Evolutionary conservation across 2,329 filamentous ascomycete species (phyloP), one percentile per base, ranked within the genome.

Genomic region (Magnaporthiopsis incrustans): DNA sequence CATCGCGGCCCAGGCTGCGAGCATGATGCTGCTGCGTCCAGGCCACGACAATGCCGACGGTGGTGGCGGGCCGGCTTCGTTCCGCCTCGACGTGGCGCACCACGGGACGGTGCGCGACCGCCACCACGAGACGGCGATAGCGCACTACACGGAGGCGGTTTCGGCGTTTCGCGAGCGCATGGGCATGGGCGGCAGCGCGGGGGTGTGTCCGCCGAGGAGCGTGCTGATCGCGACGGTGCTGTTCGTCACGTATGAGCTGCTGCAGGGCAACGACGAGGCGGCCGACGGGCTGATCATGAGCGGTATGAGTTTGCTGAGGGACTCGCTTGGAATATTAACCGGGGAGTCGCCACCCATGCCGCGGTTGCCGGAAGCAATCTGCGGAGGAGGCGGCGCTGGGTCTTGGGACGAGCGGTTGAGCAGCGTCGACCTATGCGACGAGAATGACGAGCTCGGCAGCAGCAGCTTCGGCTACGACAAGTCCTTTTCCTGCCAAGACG

Each of bases 141-240:
- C 30, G 4, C 67, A 68, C 27, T 63, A 68, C 25, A 62, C 63
- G 32, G 64, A 56, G 6, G 66, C 67, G 14, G 66, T 67, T 7
- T 66, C 66, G 14, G 61, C 65, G 8, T 68, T 67, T 38, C 64
- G 67, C 18, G 32, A 61, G 59, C 65, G 65, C 1, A 66, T 68
- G 4, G 22, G 38, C 33, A 66, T 68, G 4, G 22, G 38, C 33
- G 60, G 60, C 26, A 1, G 44, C 18, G 18, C 44, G 22, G 7
- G 22, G 44, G 4, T 22, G 22, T 53, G n/a, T 11, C 63, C 66
- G 22, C 64, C 68, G 38, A 50, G 67, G 10, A 65, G 64, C 10
- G 58, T 69, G 35, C 61, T 69, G 10, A 66, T 68, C 11, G 65
- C 66, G 58, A 69, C 68, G 3, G 22, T 69, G 57, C 58, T 69